These are phyloP conservation scores for Teratosphaeria destructans DNA, from an alignment of 2,329 filamentous ascomycete species.

Conservation along the genomic window DNA sequence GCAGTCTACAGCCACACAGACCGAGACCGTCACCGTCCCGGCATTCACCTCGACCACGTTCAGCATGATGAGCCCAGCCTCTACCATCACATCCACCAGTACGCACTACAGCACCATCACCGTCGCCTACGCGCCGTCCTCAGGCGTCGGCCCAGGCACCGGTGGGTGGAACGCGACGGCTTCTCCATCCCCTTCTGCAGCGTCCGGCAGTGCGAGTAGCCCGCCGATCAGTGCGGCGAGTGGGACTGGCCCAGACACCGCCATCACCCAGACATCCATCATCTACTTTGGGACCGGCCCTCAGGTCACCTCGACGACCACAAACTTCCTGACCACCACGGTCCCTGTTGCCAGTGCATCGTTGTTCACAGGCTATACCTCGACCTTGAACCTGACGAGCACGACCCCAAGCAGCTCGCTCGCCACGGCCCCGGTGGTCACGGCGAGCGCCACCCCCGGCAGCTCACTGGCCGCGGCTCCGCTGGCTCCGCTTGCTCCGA, in stretches of 20 bases:
- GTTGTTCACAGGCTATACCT: constrained; percentile 6
- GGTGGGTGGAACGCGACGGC: constrained; percentile 17
- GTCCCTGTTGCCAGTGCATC: constrained; percentile 10
- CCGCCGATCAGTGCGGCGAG: not conserved
- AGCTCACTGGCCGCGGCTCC: not conserved
- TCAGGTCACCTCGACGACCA: constrained; percentile 18
- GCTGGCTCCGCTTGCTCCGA: not conserved
- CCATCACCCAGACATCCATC: constrained; percentile 12
- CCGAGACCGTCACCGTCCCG: constrained; percentile 10
- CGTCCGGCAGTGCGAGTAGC: constrained; percentile 4
- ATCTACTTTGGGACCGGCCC: constrained; percentile 15
- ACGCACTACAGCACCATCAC: constrained; percentile 17
- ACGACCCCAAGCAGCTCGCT: not conserved
- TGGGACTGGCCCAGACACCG: constrained; percentile 9
- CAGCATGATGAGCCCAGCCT: constrained; percentile 12
- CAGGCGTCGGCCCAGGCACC: constrained; percentile 16
- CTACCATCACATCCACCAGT: constrained; percentile 19
- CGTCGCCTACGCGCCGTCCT: constrained; percentile 9
- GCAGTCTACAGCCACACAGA: constrained; percentile 3
- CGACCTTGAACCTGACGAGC: constrained; percentile 6
- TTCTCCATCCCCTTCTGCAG: not conserved
- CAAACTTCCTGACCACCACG: constrained; percentile 17
- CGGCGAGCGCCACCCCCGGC: not conserved
- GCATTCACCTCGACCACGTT: constrained; percentile 19
- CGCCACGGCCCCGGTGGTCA: not conserved